These are phyloP conservation scores for Cryptococcus amylolentus DNA, from an alignment of 1,284 basidiomycete species.

Conservation along the genomic window DNA sequence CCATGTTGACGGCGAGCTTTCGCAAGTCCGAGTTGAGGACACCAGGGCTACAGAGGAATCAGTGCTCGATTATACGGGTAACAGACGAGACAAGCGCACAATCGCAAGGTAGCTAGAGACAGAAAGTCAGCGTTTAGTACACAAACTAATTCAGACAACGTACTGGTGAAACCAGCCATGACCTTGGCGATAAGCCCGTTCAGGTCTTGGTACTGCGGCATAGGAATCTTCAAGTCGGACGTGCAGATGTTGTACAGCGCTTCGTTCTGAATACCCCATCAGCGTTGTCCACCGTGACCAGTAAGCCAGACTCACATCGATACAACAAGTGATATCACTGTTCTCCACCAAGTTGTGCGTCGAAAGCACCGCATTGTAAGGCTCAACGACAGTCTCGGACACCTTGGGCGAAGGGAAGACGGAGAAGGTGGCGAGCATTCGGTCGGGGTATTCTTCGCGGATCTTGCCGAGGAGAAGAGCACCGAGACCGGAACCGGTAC, in stretches of 20 bases:
- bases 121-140: conserved; percentile 9
- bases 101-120: conserved; percentile 35
- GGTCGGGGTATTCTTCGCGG: conserved; percentile 86
- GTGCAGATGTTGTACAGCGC: conserved; percentile 84
- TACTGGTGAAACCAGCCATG: conserved; percentile 43
- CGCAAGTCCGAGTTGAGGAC: conserved; percentile 91
- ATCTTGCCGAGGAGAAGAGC: conserved; percentile 77
- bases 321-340: conserved; percentile 82
- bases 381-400: conserved; percentile 91
- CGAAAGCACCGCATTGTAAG: conserved; percentile 84
- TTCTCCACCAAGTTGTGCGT: conserved; percentile 89
- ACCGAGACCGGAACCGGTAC: conserved; percentile 83
- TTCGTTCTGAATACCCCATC: conserved; percentile 66
- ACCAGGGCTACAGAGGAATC: conserved; percentile 62
- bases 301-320: conserved; percentile 48
- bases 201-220: conserved; percentile 69
- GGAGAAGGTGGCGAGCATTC: conserved; percentile 92
- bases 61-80: background rate
- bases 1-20: conserved; percentile 87
- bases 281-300: background rate
- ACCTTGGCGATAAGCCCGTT: conserved; percentile 64
- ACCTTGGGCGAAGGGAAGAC: conserved; percentile 89
- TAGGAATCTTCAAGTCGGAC: conserved; percentile 68
- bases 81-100: conserved; percentile 19
- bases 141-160: conserved; percentile 6